Base-by-base conservation (phyloP, 2,329 filamentous ascomycete genomes). In the Cladosporium colombiae region DNA sequence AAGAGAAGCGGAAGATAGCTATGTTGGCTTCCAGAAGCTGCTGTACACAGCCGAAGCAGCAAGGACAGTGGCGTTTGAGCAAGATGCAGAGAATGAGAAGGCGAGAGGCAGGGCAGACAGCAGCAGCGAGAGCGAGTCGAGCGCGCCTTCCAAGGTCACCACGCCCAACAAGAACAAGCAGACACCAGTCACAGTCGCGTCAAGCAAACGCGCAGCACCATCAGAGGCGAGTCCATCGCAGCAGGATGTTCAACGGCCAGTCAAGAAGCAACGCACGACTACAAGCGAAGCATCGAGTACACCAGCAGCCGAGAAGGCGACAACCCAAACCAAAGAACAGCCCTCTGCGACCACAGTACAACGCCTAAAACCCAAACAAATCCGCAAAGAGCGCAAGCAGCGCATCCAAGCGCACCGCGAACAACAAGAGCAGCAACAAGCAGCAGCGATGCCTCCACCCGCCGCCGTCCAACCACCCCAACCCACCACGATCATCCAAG, bases 11-110 rank as follows among this genome's bases (percentile, higher is more conserved):
- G 66, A 67, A 7, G 61, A 67, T 16, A 67, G 66, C 29, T 72
- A 75, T 55, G 64, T 59, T 2, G 57, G 70, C 6, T 74, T 75
- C 52, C 65, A 68, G 52, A 66, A 55, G 27, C 70, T 76, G 66
- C 64, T 70, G 10, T 67, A 68, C 18, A 68, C 65, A 16, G 71
- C 70, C 3, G 62, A 62, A 27, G 62, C 50, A n/a, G 74, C 72
- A 8, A 69, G 69, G 31, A 57, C 68, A 29, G 49, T 65, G 31
- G 59, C 65, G 16, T 74, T 65, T 29, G 56, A 66, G 23, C 62
- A 49, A 14, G 46, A 60, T 14, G 57, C 25, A 6, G 57, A 57
- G n/a, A 44, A 40, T 5, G 16, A 13, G 1, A 35, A 57, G 31
- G 52, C 57, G 18, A 63, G 37, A 27, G 35, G 59, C 40, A 59